A percentile compares a stretch with the other conserved stretches of the same genome.
Conservation (phyloP, 192 early-diverging fungal species). For the Entrophospora sp. region DNA sequence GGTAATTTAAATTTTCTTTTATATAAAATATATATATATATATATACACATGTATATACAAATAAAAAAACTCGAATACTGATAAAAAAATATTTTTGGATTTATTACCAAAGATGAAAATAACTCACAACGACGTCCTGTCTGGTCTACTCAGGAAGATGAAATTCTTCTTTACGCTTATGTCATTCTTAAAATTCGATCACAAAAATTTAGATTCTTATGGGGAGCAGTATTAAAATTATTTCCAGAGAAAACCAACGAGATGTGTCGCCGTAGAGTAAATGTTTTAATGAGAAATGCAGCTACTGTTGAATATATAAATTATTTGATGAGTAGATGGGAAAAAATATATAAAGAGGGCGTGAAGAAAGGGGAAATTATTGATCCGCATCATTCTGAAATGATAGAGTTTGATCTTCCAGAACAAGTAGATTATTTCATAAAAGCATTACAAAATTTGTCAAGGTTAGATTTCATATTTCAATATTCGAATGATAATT, state of each 20-base stretch:
- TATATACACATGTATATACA: too few species aligned
- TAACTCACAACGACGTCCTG: slow-evolving; percentile 6
- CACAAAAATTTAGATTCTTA: slow-evolving; percentile 15
- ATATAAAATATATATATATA: too few species aligned
- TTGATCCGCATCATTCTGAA: slow-evolving; percentile 11
- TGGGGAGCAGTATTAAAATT: slow-evolving; percentile 20
- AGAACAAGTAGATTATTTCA: slow-evolving; percentile 16
- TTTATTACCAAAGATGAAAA: slow-evolving; percentile 24
- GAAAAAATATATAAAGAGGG: slow-evolving; percentile 16
- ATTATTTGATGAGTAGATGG: slow-evolving; percentile 6
- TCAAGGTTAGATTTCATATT: slow-evolving; percentile 4
- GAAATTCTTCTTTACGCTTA: slow-evolving; percentile 19
- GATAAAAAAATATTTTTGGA: too few species aligned
- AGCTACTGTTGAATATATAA: background rate
- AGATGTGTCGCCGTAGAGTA: slow-evolving; percentile 21
- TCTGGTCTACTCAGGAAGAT: slow-evolving; percentile 16
- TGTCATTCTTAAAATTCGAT: slow-evolving; percentile 18
- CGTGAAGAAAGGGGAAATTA: slow-evolving; percentile 5
- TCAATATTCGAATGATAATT: background rate
- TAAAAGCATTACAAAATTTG: background rate
- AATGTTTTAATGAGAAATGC: slow-evolving; percentile 15
- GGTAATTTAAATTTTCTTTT: too few species aligned
- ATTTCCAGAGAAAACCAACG: slow-evolving; percentile 17
- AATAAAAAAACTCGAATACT: too few species aligned
- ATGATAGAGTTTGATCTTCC: slow-evolving; percentile 20